Base-by-base conservation (phyloP, 164 flowering plant species). In the Umbilicus rupestris region DNA sequence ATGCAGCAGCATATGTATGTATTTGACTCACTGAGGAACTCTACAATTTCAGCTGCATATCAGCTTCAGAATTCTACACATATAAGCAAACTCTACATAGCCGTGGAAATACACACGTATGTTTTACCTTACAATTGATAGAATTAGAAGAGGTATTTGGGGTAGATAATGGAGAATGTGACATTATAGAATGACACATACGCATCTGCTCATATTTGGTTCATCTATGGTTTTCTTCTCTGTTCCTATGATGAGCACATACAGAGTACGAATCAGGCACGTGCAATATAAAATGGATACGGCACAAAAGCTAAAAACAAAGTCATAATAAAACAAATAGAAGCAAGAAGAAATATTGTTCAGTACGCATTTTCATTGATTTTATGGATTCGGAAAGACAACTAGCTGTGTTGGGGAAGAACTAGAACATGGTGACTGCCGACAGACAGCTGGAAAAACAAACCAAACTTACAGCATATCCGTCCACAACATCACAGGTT, bases 171-270 rank as follows among this genome's bases (percentile, higher is more conserved):
- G 29, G 28, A 45, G 29, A 50, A 35, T 50, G 49, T 45, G 29
- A 2, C 0, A 39, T 81, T 73, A 89, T 75, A 87, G 72, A 75
- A 89, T 86, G 28, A 77, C 84, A 77, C 96, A 90, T 5, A 45
- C 77, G 63, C 96, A 90, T 74, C 71, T 86, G 79, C 72, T 80
- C 74, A 77, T 86, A 72, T 80, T 71, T 16, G 77, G 73, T 58
- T 79, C 71, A 35, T 70, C 73, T 24, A 68, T 39, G 35, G 65
- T 62, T 72, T 82, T 87, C 82, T 83, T 87, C 62, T 81, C 96
- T 87, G 90, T 70, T 66, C 26, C 69, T 70, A 19, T 29, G 35
- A 20, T 62, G 64, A 72, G 26, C 24, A 66, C 15, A 63, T 30
- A 3, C 39, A 3, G 44, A 7, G 45, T 42, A 28, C 62, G n/a